These are phyloP conservation scores for Entomortierella lignicola DNA, from an alignment of 192 early-diverging fungal species.

Conservation along the genomic window DNA sequence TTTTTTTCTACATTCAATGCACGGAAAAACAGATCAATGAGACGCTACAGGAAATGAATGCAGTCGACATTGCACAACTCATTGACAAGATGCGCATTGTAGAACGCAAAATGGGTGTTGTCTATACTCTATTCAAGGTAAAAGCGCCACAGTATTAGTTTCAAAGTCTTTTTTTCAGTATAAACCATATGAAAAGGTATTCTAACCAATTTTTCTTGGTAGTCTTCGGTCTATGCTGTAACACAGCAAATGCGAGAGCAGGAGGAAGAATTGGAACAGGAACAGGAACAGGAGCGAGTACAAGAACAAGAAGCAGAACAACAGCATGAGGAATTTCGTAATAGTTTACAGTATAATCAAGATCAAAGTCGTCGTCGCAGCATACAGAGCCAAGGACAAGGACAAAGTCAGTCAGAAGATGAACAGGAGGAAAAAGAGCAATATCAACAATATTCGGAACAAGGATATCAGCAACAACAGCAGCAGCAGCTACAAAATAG, in stretches of 20 bases:
- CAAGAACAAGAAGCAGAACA: background rate
- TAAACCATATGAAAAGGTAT: too few species aligned
- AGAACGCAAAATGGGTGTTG: slow-evolving; percentile 51
- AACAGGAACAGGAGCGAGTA: background rate
- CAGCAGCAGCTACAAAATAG: slow-evolving; percentile 8
- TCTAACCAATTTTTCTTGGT: background rate
- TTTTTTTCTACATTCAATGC: background rate
- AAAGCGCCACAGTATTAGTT: background rate
- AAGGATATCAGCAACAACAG: slow-evolving; percentile 14
- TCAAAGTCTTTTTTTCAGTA: too few species aligned
- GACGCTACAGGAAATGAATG: slow-evolving; percentile 44
- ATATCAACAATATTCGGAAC: background rate
- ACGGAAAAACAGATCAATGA: slow-evolving; percentile 38
- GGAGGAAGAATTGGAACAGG: slow-evolving; percentile 17
- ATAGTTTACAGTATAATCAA: background rate
- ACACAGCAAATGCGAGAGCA: slow-evolving; percentile 12
- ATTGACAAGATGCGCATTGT: slow-evolving; percentile 51
- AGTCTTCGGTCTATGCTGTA: slow-evolving; percentile 43
- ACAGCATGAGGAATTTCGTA: background rate
- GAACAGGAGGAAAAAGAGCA: background rate
- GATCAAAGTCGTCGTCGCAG: background rate
- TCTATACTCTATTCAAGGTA: slow-evolving; percentile 52
- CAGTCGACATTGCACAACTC: slow-evolving; percentile 46
- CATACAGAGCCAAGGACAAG: background rate
- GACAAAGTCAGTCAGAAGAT: background rate